Evolutionary conservation across 345 rosid species (phyloP).

Genomic region (Noccaea caerulescens): DNA sequence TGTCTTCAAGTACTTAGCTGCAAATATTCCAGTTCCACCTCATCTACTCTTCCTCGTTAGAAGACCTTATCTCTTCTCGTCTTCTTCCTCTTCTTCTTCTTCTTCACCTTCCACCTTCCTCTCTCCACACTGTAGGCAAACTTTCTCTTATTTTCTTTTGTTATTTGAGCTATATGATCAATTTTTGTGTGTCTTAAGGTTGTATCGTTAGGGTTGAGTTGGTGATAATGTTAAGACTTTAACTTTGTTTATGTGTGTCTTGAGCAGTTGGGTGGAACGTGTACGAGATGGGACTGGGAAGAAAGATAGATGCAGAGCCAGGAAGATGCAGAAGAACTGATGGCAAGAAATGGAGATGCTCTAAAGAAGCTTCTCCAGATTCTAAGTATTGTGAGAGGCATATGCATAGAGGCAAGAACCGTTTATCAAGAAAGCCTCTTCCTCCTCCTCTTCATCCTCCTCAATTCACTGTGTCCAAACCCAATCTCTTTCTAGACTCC

Average conservation of each 20-base stretch:
- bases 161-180: neutral
- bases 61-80: conserved; percentile 58
- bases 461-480: conserved; percentile 17
- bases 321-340: conserved; percentile 94
- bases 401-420: conserved; percentile 96
- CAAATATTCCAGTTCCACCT: conserved; percentile 77
- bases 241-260: conserved; percentile 2
- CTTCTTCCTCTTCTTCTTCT: conserved; percentile 52
- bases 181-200: neutral
- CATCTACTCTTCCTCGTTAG: conserved; percentile 78
- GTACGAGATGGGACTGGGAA: conserved; percentile 73
- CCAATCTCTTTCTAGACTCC: conserved; percentile 47
- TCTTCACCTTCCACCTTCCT: conserved; percentile 54
- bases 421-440: conserved; percentile 87
- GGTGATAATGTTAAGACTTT: conserved; percentile 3
- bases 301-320: conserved; percentile 88
- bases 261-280: conserved; percentile 78
- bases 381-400: conserved; percentile 95
- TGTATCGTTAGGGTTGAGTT: neutral
- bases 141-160: neutral
- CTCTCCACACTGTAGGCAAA: conserved; percentile 57
- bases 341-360: conserved; percentile 97
- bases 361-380: conserved; percentile 88
- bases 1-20: conserved; percentile 75
- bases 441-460: conserved; percentile 34